Evolutionary conservation across 2,329 filamentous ascomycete genomes (phyloP).

Genomic region (Nemania bipapillata): DNA sequence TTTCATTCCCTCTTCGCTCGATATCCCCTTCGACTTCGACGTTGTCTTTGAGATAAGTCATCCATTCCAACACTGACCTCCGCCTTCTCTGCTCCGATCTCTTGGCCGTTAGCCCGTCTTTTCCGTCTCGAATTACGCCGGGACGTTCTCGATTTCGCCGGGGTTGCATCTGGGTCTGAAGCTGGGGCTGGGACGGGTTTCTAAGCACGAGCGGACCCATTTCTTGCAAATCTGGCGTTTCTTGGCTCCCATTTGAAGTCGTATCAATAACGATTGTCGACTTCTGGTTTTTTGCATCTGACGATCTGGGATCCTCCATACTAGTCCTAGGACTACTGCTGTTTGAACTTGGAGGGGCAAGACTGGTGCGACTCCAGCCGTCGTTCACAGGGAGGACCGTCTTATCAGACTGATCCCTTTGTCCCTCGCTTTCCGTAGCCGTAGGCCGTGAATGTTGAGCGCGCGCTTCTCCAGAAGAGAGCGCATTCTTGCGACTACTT

Average conservation of each 20-base stretch:
- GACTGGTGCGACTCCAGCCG: conserved; percentile 1
- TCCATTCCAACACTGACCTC: too few relatives aligned
- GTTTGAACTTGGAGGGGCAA: conserved; percentile 4
- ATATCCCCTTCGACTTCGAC: too few relatives aligned
- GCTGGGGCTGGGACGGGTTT: not conserved
- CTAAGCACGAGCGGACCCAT: not conserved
- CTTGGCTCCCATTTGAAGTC: not conserved
- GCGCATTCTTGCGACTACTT: not conserved
- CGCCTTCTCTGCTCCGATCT: too few relatives aligned
- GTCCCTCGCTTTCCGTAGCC: conserved; percentile 1
- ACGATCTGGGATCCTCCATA: not conserved
- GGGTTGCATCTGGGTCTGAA: not conserved
- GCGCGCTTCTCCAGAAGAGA: not conserved
- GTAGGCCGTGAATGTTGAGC: not conserved
- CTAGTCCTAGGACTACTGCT: conserved; percentile 7
- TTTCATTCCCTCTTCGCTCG: not conserved
- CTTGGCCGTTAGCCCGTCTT: too few relatives aligned
- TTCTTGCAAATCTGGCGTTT: not conserved
- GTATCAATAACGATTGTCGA: not conserved
- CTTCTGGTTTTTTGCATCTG: not conserved
- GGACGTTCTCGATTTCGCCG: not conserved
- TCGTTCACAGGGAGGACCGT: not conserved
- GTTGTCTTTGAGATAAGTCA: too few relatives aligned
- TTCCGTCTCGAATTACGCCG: not conserved
- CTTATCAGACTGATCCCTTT: not conserved